Conservation (phyloP, 306 rosid species). For the Lathyrus tuberosus region DNA sequence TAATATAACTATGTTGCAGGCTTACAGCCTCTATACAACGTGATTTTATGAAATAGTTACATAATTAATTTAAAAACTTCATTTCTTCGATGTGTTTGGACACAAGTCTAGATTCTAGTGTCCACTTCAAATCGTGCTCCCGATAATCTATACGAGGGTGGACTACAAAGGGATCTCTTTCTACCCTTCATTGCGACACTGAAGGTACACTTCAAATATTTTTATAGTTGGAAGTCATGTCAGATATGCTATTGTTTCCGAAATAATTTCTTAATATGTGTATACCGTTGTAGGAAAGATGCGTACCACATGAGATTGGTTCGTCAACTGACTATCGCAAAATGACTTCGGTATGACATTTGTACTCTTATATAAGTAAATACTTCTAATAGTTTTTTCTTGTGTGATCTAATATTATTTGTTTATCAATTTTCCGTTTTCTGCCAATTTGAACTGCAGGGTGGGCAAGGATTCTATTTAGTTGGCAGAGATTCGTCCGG, state of each 20-base stretch:
- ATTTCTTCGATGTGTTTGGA: constrained; percentile 43
- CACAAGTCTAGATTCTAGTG: constrained; percentile 78
- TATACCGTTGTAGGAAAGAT: constrained; percentile 76
- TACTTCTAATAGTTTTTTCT: constrained; percentile 11
- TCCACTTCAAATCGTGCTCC: constrained; percentile 98
- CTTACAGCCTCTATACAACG: constrained; percentile 7
- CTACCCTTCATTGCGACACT: constrained; percentile 81
- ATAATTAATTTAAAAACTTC: constrained; percentile 29
- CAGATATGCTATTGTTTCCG: constrained; percentile 28
- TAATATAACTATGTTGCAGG: constrained; percentile 32
- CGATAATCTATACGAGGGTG: constrained; percentile 88
- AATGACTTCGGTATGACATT: constrained; percentile 77
- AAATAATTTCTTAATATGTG: constrained; percentile 29
- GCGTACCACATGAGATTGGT: constrained; percentile 85
- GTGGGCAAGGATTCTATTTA: constrained; percentile 83
- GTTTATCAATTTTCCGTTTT: constrained; percentile 24
- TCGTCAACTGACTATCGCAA: constrained; percentile 86
- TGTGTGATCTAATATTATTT: constrained; percentile 18
- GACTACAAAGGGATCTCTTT: constrained; percentile 96
- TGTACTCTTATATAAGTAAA: constrained; percentile 4
- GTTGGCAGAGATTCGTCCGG: constrained; percentile 66
- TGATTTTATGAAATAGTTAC: constrained; percentile 29
- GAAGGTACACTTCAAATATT: constrained; percentile 60
- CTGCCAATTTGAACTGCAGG: constrained; percentile 55
- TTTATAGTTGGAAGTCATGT: constrained; percentile 14